Conservation (phyloP, 352 stramenopile genomes). For the Vaucheria bursata region DNA sequence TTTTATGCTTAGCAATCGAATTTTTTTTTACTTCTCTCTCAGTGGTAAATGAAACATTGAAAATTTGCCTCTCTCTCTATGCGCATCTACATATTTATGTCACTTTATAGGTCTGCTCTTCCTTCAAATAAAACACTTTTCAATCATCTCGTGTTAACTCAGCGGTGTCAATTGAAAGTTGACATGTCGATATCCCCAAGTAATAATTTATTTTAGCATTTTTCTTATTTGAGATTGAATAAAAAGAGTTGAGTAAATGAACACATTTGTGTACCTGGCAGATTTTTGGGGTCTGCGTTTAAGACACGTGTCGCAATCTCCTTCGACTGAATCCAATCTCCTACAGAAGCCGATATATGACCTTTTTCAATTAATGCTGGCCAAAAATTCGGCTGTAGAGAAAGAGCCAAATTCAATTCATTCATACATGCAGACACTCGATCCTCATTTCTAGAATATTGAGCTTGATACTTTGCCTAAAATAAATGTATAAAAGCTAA, state of each 20-base stretch:
- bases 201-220: background rate
- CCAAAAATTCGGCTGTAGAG: slow-evolving; percentile 35
- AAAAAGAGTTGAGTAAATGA: background rate
- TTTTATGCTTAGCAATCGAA: no score
- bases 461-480: no score
- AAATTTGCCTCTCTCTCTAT: no score
- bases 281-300: background rate
- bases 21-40: no score
- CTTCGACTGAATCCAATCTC: slow-evolving; percentile 33
- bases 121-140: no score
- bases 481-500: no score
- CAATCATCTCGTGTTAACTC: background rate
- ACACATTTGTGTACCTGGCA: background rate
- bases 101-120: no score
- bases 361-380: slow-evolving; percentile 31
- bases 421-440: slow-evolving; percentile 14
- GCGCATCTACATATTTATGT: no score
- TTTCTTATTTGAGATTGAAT: background rate
- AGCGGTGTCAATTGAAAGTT: background rate
- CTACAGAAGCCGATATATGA: slow-evolving; percentile 9
- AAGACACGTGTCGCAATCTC: background rate
- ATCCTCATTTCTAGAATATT: no score
- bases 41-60: no score
- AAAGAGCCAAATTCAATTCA: slow-evolving; percentile 29
- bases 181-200: background rate